Conservation (phyloP, 352 stramenopile species). For the Globisporangium splendens region DNA sequence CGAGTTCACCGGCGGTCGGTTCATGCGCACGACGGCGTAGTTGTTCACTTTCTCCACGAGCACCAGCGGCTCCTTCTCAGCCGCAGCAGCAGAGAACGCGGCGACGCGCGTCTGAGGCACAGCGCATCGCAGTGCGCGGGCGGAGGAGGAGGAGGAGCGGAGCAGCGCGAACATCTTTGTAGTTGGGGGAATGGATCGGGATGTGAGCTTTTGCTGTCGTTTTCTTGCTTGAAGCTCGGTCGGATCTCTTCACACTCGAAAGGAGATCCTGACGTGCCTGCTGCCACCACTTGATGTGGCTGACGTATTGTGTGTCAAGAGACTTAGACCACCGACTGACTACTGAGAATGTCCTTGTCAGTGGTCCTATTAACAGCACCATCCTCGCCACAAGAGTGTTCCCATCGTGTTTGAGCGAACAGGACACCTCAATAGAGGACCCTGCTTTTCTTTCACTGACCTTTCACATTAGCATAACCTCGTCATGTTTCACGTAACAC, state of each 20-base stretch:
- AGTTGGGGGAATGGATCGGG: neutral
- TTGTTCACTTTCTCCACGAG: slow-evolving; percentile 70
- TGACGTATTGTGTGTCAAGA: neutral
- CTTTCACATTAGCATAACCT: too few species aligned
- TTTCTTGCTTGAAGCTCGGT: slow-evolving; percentile 4
- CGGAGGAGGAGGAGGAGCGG: neutral
- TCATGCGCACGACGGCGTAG: slow-evolving; percentile 78
- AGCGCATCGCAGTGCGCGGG: slow-evolving; percentile 5
- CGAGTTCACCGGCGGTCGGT: slow-evolving; percentile 77
- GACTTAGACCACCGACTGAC: neutral
- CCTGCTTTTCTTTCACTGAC: neutral
- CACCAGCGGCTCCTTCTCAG: slow-evolving; percentile 37
- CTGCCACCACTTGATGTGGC: slow-evolving; percentile 11
- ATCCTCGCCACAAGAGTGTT: slow-evolving; percentile 16
- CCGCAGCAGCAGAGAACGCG: slow-evolving; percentile 23
- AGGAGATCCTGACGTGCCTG: slow-evolving; percentile 42
- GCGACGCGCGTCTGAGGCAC: slow-evolving; percentile 9
- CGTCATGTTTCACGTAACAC: too few species aligned
- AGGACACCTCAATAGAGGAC: slow-evolving; percentile 4
- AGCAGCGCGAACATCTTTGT: slow-evolving; percentile 14
- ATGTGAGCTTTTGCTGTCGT: slow-evolving; percentile 11
- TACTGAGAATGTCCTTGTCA: neutral
- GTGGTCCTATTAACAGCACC: neutral
- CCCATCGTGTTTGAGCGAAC: slow-evolving; percentile 19
- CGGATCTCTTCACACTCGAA: neutral